Percentiles rank a stretch among this genome's conserved stretches.
Evolutionary conservation across 768 basidiomycete genomes (phyloP).

Genomic region (Rhodocollybia butyracea): DNA sequence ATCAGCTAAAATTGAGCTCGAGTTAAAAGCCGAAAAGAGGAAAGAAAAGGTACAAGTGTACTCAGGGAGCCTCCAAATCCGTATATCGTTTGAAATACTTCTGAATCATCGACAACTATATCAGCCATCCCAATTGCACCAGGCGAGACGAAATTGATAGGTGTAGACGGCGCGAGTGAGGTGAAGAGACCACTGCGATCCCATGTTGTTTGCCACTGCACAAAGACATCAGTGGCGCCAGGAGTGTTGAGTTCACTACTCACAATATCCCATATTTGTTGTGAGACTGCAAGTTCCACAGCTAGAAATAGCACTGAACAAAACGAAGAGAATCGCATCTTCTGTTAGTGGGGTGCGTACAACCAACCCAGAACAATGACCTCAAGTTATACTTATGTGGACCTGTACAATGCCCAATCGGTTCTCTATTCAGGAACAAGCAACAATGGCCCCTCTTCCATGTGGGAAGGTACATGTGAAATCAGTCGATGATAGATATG

Average conservation of each 20-base stretch:
- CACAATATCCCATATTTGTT: slow-evolving; percentile 56
- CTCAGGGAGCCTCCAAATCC: slow-evolving; percentile 71
- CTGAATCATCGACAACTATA: slow-evolving; percentile 55
- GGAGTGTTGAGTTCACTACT: slow-evolving; percentile 14
- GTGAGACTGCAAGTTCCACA: slow-evolving; percentile 29
- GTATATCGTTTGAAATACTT: slow-evolving; percentile 56
- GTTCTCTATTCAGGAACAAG: too few relatives aligned
- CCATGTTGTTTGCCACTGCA: slow-evolving; percentile 61
- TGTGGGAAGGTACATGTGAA: too few relatives aligned
- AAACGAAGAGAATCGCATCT: background rate
- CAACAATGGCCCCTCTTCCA: too few relatives aligned
- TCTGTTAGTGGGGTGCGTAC: background rate
- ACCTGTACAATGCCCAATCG: background rate
- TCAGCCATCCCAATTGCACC: slow-evolving; percentile 56
- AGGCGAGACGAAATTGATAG: slow-evolving; percentile 59
- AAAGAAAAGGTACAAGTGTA: slow-evolving; percentile 25
- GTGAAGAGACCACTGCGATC: slow-evolving; percentile 51
- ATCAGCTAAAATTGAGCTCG: slow-evolving; percentile 46
- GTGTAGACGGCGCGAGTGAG: slow-evolving; percentile 38
- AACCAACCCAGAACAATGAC: background rate
- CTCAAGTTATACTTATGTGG: background rate
- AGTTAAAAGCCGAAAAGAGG: background rate
- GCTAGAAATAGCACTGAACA: slow-evolving; percentile 8
- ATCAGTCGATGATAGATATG: too few relatives aligned
- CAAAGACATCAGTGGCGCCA: background rate